Percentiles rank a stretch among this genome's conserved stretches.
These are phyloP conservation scores for Colletotrichum agaves DNA, from an alignment of 2,329 filamentous ascomycete genomes.

Conservation along the genomic window DNA sequence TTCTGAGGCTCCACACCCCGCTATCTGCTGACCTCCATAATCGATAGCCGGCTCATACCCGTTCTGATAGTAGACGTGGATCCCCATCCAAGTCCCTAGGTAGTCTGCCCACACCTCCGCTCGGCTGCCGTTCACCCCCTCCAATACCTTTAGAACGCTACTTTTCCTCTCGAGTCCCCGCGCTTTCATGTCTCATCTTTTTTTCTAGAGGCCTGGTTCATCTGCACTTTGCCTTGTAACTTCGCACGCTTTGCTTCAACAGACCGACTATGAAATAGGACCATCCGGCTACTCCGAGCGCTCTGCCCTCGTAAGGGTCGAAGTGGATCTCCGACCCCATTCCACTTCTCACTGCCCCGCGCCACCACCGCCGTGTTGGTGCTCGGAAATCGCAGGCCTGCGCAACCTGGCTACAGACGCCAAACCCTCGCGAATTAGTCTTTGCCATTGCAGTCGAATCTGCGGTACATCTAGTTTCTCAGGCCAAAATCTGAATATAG, in stretches of 20 bases:
- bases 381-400: not conserved
- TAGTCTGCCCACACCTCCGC: slow-evolving; percentile 16
- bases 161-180: slow-evolving; percentile 15
- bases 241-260: not conserved
- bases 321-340: slow-evolving; percentile 9
- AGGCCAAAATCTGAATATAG: not conserved
- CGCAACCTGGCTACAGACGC: slow-evolving; percentile 8
- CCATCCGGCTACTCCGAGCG: slow-evolving; percentile 22
- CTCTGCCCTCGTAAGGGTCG: slow-evolving; percentile 21
- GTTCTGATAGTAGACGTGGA: slow-evolving; percentile 34
- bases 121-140: slow-evolving; percentile 7
- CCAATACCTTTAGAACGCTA: slow-evolving; percentile 16
- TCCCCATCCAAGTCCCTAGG: slow-evolving; percentile 25
- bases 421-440: not conserved
- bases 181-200: slow-evolving; percentile 20
- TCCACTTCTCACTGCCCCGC: slow-evolving; percentile 22
- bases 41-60: slow-evolving; percentile 35
- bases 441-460: not conserved
- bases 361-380: not conserved
- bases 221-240: not conserved
- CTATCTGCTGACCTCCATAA: slow-evolving; percentile 36
- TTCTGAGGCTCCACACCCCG: slow-evolving; percentile 29
- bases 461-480: not conserved
- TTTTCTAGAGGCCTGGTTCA: slow-evolving; percentile 16
- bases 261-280: slow-evolving; percentile 32